Percentiles rank a stretch among this genome's conserved stretches.
Evolutionary conservation across 177 flowering plant genomes (phyloP).

Genomic region (Tripterygium wilfordii): DNA sequence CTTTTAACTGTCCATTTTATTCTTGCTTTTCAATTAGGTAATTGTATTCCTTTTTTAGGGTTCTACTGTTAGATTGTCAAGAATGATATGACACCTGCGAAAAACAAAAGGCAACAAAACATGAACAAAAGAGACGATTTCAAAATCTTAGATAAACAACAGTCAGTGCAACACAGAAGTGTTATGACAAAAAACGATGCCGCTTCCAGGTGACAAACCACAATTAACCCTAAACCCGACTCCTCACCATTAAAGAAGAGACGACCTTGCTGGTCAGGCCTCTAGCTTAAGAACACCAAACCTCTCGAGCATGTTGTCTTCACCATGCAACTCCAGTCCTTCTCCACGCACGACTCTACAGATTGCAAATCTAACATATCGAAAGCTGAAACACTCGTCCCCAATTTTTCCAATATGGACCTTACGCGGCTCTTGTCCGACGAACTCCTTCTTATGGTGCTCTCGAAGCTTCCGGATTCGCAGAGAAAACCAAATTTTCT

Average conservation of each 20-base stretch:
- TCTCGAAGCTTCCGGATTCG: conserved; percentile 31
- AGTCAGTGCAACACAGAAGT: no score
- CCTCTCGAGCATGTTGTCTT: conserved; percentile 27
- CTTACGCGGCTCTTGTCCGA: conserved; percentile 33
- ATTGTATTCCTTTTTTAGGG: no score
- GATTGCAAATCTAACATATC: conserved; percentile 9
- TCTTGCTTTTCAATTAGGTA: no score
- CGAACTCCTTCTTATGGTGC: conserved; percentile 26
- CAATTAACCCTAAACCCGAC: conserved; percentile 5
- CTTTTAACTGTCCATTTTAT: no score
- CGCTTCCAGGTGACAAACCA: conserved; percentile 7
- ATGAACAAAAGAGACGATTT: no score
- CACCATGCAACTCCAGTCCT: conserved; percentile 25
- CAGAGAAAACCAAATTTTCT: conserved; percentile 31
- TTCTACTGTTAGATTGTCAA: no score
- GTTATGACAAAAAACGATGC: no score
- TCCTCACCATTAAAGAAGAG: conserved; percentile 13
- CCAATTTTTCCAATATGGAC: conserved; percentile 11
- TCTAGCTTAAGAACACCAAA: conserved; percentile 25
- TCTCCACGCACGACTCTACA: conserved; percentile 9
- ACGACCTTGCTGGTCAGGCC: conserved; percentile 27
- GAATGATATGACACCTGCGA: no score
- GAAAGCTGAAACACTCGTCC: conserved; percentile 8
- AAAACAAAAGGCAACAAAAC: no score
- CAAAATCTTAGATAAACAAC: no score